Evolutionary conservation across 495 filamentous ascomycete genomes (phyloP), one percentile per base, ranked within the genome.

Genomic region (Aspergillus olivimuriae): DNA sequence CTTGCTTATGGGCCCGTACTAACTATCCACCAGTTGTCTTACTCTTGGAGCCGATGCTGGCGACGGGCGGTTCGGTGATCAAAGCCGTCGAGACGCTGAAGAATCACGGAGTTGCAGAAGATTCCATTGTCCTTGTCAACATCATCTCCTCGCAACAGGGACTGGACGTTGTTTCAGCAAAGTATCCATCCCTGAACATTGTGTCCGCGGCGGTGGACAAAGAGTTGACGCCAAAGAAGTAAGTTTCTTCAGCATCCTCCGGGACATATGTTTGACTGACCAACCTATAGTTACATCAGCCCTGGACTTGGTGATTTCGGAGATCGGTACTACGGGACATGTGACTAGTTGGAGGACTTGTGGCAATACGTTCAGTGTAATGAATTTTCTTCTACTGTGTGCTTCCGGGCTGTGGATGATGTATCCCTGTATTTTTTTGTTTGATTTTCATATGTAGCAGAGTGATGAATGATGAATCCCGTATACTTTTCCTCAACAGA

Each of bases 31-130:
- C 19, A 56, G 50, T 45, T 0, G 47, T 57, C 8, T 26, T 57
- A 26, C 21, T 57, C n/a, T 44, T 57, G 3, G 54, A 57, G 14
- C 54, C 54, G 0, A 57, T 57, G 54, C 42, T 57, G 7, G 54
- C 54, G 14, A 57, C 54, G 0, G 54, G 52, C 3, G 54, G 54
- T 7, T 57, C 54, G 7, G 44, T 47, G 14, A 35, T 42, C 10
- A 52, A 46, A 22, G 54, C 54, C 10, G 41, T 57, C 12, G 41
- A 53, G 15, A 37, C 33, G 1, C 44, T 57, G 5, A 47, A 18
- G 2, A 33, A 34, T 1, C 22, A 37, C 11, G 50, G 44, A 8
- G 50, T 57, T 3, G 15, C 47, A 1, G 50, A 57, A 26, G 54
- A 51, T 2, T 37, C 35, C 9, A 57, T 57, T 21, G 32, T 57